phyloP scores from a whole-genome alignment of 257 asterid species.

The Gentiana straminea region DNA sequence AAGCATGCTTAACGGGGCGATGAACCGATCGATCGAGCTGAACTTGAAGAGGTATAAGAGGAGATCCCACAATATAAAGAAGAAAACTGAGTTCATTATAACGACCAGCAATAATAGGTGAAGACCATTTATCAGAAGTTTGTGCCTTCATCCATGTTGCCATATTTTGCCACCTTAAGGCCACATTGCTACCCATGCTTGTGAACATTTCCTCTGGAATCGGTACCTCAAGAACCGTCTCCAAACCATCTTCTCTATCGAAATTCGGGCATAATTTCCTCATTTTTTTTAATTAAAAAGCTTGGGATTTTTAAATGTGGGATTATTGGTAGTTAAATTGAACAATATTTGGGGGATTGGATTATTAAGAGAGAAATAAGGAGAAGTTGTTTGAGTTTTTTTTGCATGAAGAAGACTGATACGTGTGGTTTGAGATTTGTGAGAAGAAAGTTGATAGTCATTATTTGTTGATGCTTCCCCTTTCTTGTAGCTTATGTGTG shows the following conservation, averaged over 20 bases:
- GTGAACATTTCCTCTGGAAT: constrained; percentile 88
- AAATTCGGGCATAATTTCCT: constrained; percentile 77
- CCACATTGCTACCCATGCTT: constrained; percentile 51
- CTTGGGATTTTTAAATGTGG: not conserved
- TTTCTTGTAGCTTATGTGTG: constrained; percentile 21
- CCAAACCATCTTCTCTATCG: constrained; percentile 68
- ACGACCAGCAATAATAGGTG: constrained; percentile 65
- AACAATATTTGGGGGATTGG: not conserved
- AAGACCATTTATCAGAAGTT: constrained; percentile 71
- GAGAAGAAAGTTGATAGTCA: not conserved
- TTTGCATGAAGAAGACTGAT: constrained; percentile 2
- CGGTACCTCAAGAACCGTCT: constrained; percentile 86
- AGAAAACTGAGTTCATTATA: constrained; percentile 79
- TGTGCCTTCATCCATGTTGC: constrained; percentile 95
- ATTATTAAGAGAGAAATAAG: constrained; percentile 12
- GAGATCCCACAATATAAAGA: constrained; percentile 61
- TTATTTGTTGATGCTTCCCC: constrained; percentile 14
- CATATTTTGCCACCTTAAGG: constrained; percentile 88
- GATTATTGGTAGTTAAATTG: not conserved
- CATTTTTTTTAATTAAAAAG: constrained; percentile 24
- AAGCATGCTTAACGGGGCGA: constrained; percentile 62
- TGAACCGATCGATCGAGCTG: constrained; percentile 39
- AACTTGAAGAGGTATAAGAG: constrained; percentile 67
- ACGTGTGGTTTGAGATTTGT: constrained; percentile 4
- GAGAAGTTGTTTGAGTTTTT: not conserved